Conservation (phyloP, 1,284 basidiomycete genomes). For the Ustilago sp. region DNA sequence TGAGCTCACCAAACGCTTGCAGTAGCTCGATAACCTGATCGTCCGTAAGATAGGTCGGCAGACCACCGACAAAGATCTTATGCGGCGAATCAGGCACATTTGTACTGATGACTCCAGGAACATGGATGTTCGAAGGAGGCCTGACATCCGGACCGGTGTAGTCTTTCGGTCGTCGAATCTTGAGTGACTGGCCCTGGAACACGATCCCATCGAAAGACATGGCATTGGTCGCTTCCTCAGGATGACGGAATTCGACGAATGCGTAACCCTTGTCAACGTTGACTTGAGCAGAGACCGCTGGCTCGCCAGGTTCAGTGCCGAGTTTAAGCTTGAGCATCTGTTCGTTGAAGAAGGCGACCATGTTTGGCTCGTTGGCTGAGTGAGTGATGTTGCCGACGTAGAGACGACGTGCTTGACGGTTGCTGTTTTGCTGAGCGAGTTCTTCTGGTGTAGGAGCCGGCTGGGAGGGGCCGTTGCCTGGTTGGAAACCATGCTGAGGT, state of each 20-base stretch:
- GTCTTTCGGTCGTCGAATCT: slow-evolving; percentile 96
- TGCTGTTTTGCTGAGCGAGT: slow-evolving; percentile 32
- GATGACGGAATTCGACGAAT: slow-evolving; percentile 90
- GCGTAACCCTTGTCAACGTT: slow-evolving; percentile 99
- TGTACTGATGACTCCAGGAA: slow-evolving; percentile 91
- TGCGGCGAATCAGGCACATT: slow-evolving; percentile 96
- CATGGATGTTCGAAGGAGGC: slow-evolving; percentile 77
- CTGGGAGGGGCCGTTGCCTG: slow-evolving; percentile 20
- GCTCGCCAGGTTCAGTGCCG: slow-evolving; percentile 75
- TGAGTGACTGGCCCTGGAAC: slow-evolving; percentile 89
- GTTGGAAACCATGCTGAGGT: slow-evolving; percentile 11
- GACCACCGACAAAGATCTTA: slow-evolving; percentile 96
- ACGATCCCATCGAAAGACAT: slow-evolving; percentile 97
- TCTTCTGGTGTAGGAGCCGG: slow-evolving; percentile 20
- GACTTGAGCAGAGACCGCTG: slow-evolving; percentile 90
- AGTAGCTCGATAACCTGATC: slow-evolving; percentile 98
- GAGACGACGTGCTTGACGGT: slow-evolving; percentile 88
- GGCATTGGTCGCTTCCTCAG: slow-evolving; percentile 93
- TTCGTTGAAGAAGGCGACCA: slow-evolving; percentile 91
- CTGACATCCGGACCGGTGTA: slow-evolving; percentile 79
- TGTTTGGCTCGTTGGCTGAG: slow-evolving; percentile 87
- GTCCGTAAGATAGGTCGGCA: slow-evolving; percentile 93
- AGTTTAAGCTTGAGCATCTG: slow-evolving; percentile 87
- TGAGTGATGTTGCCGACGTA: slow-evolving; percentile 96
- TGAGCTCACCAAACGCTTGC: slow-evolving; percentile 95